Evolutionary conservation across 495 filamentous ascomycete species (phyloP).

Genomic region (Xylaria grammica): DNA sequence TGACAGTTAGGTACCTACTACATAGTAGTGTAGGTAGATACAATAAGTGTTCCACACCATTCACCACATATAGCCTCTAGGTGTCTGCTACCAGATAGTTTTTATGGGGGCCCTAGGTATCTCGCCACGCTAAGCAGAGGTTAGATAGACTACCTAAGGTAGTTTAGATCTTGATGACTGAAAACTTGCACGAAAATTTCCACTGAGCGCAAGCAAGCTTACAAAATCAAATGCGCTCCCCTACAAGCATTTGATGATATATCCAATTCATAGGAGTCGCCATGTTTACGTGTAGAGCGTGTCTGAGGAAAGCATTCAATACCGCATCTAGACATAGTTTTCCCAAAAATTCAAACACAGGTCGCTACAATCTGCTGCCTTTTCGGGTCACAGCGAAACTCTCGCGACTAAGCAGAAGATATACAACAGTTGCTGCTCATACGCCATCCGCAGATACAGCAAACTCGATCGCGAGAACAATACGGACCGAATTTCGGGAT

Average conservation of each 20-base stretch:
- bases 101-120: too few species aligned
- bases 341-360: neutral
- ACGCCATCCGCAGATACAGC: neutral
- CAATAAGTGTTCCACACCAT: too few species aligned
- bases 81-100: too few species aligned
- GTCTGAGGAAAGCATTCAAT: constrained; percentile 35
- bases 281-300: constrained; percentile 51
- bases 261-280: constrained; percentile 16
- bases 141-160: too few species aligned
- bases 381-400: constrained; percentile 6
- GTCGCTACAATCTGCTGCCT: neutral
- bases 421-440: constrained; percentile 19
- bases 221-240: constrained; percentile 3
- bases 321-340: constrained; percentile 13
- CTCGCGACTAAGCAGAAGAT: constrained; percentile 13
- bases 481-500: neutral
- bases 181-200: constrained; percentile 15
- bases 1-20: too few species aligned
- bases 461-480: neutral
- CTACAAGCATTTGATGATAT: neutral
- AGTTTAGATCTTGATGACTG: too few species aligned
- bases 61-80: too few species aligned
- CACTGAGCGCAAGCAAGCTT: neutral
- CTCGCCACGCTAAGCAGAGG: too few species aligned
- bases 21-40: too few species aligned